A percentile compares a stretch with the other conserved stretches of the same genome.
These are phyloP conservation scores for Nymphaea colorata DNA, from an alignment of 164 flowering plant species.

Conservation along the genomic window DNA sequence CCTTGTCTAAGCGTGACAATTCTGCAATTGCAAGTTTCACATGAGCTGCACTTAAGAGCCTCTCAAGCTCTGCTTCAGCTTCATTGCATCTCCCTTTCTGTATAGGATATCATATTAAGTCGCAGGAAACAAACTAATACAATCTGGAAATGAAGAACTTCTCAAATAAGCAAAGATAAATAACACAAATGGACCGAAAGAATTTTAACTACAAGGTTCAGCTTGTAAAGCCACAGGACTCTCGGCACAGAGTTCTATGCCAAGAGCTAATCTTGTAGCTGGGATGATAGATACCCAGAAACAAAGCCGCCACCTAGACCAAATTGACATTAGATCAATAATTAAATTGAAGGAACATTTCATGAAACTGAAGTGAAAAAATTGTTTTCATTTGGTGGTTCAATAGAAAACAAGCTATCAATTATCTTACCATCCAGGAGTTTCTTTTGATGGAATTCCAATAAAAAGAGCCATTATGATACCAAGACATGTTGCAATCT, in stretches of 20 bases:
- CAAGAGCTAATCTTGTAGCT: conserved; percentile 62
- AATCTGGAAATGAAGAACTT: no score
- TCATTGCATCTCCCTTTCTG: conserved; percentile 77
- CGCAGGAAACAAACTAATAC: no score
- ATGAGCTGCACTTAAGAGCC: conserved; percentile 63
- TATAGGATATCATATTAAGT: conserved; percentile 2
- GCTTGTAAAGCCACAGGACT: conserved; percentile 96
- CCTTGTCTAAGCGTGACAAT: conserved; percentile 60
- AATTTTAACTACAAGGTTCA: not conserved
- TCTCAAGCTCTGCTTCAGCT: conserved; percentile 80
- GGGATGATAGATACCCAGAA: conserved; percentile 90
- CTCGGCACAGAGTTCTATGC: conserved; percentile 78
- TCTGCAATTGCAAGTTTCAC: conserved; percentile 70
- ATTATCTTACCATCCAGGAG: conserved; percentile 59
- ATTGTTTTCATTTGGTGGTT: no score
- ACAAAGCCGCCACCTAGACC: conserved; percentile 87
- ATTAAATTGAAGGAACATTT: no score
- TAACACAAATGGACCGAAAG: no score
- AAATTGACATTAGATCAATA: not conserved
- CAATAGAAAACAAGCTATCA: not conserved
- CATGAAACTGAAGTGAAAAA: no score
- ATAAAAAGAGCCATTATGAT: conserved; percentile 64
- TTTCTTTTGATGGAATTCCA: conserved; percentile 73
- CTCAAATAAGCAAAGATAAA: no score
- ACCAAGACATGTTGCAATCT: conserved; percentile 94